Conservation (phyloP, 805 yeast species). For the Ogataea paradorogensis region DNA sequence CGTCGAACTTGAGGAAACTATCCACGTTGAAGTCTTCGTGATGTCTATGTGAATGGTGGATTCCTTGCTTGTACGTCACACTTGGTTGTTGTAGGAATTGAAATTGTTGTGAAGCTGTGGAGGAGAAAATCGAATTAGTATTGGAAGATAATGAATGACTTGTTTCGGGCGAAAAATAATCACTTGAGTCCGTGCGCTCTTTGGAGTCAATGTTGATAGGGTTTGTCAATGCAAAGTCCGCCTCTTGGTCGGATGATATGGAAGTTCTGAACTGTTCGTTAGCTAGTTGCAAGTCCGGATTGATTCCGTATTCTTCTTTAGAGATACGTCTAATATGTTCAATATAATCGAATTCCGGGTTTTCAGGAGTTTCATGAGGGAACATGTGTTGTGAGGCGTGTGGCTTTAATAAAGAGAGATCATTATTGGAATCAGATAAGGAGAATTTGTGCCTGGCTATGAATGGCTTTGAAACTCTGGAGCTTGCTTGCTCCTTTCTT, state of each 20-base stretch:
- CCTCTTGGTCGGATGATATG: conserved; percentile 15
- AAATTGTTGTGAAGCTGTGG: conserved; percentile 11
- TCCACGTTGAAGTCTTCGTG: conserved; percentile 32
- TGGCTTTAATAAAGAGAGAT: conserved; percentile 18
- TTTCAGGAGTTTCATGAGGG: conserved; percentile 21
- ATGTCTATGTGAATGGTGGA: conserved; percentile 9
- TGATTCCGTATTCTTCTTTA: conserved; percentile 33
- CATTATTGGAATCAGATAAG: conserved; percentile 12
- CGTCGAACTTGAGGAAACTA: conserved; percentile 32
- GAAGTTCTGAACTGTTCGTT: conserved; percentile 8
- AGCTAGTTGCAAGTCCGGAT: conserved; percentile 19
- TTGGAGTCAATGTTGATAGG: conserved; percentile 27
- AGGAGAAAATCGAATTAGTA: conserved; percentile 22
- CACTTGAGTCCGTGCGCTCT: conserved; percentile 15
- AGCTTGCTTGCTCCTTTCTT: conserved; percentile 2
- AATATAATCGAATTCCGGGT: conserved; percentile 35
- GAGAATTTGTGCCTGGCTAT: not conserved
- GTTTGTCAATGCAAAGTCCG: conserved; percentile 18
- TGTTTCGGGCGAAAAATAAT: conserved; percentile 28
- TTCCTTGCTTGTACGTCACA: conserved; percentile 3
- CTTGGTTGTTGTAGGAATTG: conserved; percentile 4
- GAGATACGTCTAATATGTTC: conserved; percentile 37
- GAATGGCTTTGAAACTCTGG: conserved; percentile 4
- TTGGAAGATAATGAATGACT: conserved; percentile 27
- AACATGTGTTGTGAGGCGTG: conserved; percentile 18